Evolutionary conservation across 2,329 filamentous ascomycete species (phyloP), one percentile per base, ranked within the genome.

Genomic region (Trichoderma semiorbis): DNA sequence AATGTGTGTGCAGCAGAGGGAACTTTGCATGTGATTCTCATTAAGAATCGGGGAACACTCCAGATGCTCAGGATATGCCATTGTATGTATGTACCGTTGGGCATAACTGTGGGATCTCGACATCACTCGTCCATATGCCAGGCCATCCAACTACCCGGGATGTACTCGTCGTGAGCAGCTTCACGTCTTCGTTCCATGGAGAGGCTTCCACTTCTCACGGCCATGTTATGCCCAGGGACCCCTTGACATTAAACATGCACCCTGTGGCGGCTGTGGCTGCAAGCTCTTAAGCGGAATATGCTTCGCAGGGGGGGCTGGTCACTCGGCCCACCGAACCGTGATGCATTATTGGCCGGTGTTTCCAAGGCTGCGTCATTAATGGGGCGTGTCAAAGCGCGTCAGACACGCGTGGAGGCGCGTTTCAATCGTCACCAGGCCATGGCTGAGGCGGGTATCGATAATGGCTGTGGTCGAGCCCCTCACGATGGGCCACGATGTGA

Each of bases 281-380:
- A 70, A 70, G 68, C 68, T 64, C 68, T 69, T 64, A 64, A 70
- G 60, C 67, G 53, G 65, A 61, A 69, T 60, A 47, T 53, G 58
- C 34, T 5, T 18, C 32, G n/a, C 69, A 47, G 69, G 62, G 61
- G 61, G 61, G 34, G 47, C 34, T 65, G 62, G 69, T 66, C 61
- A 21, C 24, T 47, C 32, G 61, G 28, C 36, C 69, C 69, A 43
- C 69, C 18, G 50, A 53, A 24, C n/a, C 24, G 47, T 16, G 34
- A n/a, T 39, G 7, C 69, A 55, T 64, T 26, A 70, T 58, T 70
- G 60, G 69, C 50, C 28, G 5, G 6, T 3, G 39, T 14, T 18
- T 26, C n/a, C n/a, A 16, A 14, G 57, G 62, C 47, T 65, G 69
- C 69, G 69, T 71, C 69, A 71, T 71, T 66, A 50, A 66, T 32